These are phyloP conservation scores for Byssothecium circinans DNA, from an alignment of 2,329 filamentous ascomycete genomes.

Conservation along the genomic window DNA sequence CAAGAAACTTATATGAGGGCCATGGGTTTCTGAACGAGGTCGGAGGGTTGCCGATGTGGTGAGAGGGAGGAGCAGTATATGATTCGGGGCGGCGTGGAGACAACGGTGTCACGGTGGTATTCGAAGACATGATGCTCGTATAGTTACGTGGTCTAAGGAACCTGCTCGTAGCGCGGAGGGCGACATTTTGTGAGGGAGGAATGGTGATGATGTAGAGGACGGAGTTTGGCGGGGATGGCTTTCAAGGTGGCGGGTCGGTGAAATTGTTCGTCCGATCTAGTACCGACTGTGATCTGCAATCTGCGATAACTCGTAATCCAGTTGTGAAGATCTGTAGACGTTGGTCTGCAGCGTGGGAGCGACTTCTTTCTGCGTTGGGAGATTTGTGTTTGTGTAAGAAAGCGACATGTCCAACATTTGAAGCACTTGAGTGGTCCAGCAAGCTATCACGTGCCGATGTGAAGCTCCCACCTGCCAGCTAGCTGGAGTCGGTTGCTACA, in stretches of 20 bases:
- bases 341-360: too few relatives aligned
- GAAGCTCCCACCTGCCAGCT: too few relatives aligned
- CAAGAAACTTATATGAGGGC: slow-evolving; percentile 45
- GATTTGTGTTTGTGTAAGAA: too few relatives aligned
- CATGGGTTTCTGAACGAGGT: slow-evolving; percentile 54
- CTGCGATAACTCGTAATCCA: too few relatives aligned
- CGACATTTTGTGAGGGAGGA: not conserved
- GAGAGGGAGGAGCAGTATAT: not conserved
- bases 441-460: too few relatives aligned
- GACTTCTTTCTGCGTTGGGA: too few relatives aligned
- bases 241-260: not conserved
- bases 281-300: not conserved
- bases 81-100: slow-evolving; percentile 1
- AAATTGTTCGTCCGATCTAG: not conserved
- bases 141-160: not conserved
- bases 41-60: slow-evolving; percentile 39
- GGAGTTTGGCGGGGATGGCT: not conserved
- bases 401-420: too few relatives aligned
- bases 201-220: slow-evolving; percentile 4
- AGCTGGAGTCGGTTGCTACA: too few relatives aligned
- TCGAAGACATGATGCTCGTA: not conserved
- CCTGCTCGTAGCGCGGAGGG: not conserved
- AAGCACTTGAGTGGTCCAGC: too few relatives aligned
- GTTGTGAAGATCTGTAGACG: too few relatives aligned
- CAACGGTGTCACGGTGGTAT: slow-evolving; percentile 2